Percentiles rank a stretch among this genome's conserved stretches.
phyloP scores from a whole-genome alignment of 495 filamentous ascomycete genomes.

The Arthonia radiata region DNA sequence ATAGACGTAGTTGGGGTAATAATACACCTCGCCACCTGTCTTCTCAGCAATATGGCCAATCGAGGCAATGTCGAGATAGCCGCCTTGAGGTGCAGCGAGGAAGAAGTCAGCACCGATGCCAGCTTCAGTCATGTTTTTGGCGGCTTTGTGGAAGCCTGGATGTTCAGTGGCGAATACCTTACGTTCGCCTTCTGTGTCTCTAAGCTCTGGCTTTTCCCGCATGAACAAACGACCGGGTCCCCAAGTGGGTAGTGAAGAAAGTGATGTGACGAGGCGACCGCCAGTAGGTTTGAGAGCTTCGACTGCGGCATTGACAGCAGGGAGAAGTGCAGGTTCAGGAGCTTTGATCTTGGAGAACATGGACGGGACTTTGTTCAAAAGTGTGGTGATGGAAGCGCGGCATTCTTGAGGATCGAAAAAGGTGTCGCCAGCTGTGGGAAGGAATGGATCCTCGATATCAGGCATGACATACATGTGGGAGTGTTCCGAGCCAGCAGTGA shows the following conservation, averaged over 20 bases:
- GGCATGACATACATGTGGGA: slow-evolving; percentile 98
- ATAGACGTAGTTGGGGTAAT: slow-evolving; percentile 85
- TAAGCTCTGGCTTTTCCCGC: slow-evolving; percentile 69
- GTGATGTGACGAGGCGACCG: slow-evolving; percentile 75
- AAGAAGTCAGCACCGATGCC: slow-evolving; percentile 88
- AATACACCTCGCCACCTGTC: slow-evolving; percentile 80
- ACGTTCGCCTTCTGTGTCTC: slow-evolving; percentile 71
- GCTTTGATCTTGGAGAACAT: slow-evolving; percentile 73
- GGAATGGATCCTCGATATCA: slow-evolving; percentile 90
- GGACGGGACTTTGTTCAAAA: slow-evolving; percentile 54
- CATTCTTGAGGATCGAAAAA: slow-evolving; percentile 89
- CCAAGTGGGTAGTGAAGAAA: slow-evolving; percentile 65
- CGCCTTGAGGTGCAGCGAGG: slow-evolving; percentile 65
- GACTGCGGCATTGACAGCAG: slow-evolving; percentile 58
- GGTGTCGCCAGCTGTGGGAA: slow-evolving; percentile 71
- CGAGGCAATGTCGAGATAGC: slow-evolving; percentile 84
- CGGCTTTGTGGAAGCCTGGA: slow-evolving; percentile 55
- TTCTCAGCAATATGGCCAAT: slow-evolving; percentile 56
- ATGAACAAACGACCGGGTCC: slow-evolving; percentile 65
- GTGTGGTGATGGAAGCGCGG: slow-evolving; percentile 54
- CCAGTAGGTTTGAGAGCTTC: slow-evolving; percentile 62
- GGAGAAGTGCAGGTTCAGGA: slow-evolving; percentile 67
- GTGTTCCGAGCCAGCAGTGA: slow-evolving; percentile 55
- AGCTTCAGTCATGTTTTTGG: slow-evolving; percentile 65
- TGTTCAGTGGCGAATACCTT: slow-evolving; percentile 82